Evolutionary conservation across 495 filamentous ascomycete species (phyloP), one percentile per base, ranked within the genome.

Genomic region (Neurospora sp.): DNA sequence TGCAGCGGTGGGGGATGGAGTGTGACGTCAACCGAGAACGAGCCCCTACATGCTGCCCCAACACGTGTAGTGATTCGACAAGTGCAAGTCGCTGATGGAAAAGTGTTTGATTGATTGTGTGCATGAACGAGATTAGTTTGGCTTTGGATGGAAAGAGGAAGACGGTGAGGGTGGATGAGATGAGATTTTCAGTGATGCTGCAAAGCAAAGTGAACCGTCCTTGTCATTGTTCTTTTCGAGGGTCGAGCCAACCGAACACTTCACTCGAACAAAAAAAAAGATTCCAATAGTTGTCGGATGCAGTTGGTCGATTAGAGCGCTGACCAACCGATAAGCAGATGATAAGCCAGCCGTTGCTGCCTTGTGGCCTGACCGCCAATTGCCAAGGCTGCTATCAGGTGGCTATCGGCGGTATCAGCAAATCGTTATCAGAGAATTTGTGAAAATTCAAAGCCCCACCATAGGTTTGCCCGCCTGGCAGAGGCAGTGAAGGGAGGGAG

Each of bases 381-480:
- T 74, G 28, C 54, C 54, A 62, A 77, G 70, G 74, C 75, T 71
- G 73, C 76, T 81, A 80, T 81, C 79, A 74, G 75, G 5, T 62
- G 54, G 54, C 54, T 62, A 17, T 17, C 24, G 24, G 54, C 24
- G 13, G 54, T 62, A 62, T 62, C 54, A 62, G 54, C 54, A 62
- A 62, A 19, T 31, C 54, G 54, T 81, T 81, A 80, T 80, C 78
- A 75, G 73, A 80, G 54, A 80, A 77, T 79, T 80, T 79, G 79
- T 73, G 28, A 76, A 78, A 75, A 79, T 76, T 73, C 74, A 45
- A 73, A 76, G 79, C 79, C 79, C 80, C 80, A 79, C 78, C 76
- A 79, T 40, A 5, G 39, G 39, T 31, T 62, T 62, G 48, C 48
- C 48, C 48, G 48, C 13, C 54, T 62, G 24, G 54, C 48, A 59